phyloP scores from a whole-genome alignment of 768 basidiomycete genomes.

The Russula olivacea region DNA sequence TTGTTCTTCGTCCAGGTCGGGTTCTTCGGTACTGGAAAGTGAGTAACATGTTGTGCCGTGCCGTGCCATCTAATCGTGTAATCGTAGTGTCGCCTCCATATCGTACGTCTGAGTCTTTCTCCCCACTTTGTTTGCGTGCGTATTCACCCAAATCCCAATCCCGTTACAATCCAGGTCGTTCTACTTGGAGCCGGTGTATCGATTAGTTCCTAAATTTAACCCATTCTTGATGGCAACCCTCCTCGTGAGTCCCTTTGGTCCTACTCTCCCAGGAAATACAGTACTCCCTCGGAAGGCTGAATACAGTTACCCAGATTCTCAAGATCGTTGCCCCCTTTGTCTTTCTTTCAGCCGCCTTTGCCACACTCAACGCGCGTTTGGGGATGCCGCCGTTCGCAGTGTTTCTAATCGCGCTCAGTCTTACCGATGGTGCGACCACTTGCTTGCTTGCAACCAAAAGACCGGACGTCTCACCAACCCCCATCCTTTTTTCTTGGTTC shows the following conservation, averaged over 20 bases:
- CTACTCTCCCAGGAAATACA: neutral
- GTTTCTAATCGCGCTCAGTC: conserved; percentile 66
- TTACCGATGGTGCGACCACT: conserved; percentile 54
- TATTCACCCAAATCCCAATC: conserved; percentile 28
- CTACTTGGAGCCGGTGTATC: conserved; percentile 84
- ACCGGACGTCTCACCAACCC: neutral
- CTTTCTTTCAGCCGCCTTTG: conserved; percentile 64
- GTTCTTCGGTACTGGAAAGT: conserved; percentile 85
- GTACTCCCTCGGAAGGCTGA: neutral
- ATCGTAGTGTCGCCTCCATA: conserved; percentile 26
- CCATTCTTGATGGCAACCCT: conserved; percentile 78
- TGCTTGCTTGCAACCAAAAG: neutral
- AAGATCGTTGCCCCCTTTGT: conserved; percentile 80
- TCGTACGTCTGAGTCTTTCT: conserved; percentile 10
- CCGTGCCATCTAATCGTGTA: neutral
- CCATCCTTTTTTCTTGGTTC: neutral
- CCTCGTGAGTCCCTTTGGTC: conserved; percentile 40
- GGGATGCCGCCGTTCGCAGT: conserved; percentile 74
- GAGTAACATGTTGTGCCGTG: conserved; percentile 30
- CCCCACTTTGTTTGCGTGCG: neutral
- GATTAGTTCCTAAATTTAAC: conserved; percentile 77
- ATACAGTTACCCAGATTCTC: conserved; percentile 47
- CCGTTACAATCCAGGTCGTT: conserved; percentile 76
- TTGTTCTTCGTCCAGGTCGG: conserved; percentile 83
- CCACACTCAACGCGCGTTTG: conserved; percentile 59